phyloP scores from a whole-genome alignment of 495 filamentous ascomycete genomes.

The Xylaria curta region DNA sequence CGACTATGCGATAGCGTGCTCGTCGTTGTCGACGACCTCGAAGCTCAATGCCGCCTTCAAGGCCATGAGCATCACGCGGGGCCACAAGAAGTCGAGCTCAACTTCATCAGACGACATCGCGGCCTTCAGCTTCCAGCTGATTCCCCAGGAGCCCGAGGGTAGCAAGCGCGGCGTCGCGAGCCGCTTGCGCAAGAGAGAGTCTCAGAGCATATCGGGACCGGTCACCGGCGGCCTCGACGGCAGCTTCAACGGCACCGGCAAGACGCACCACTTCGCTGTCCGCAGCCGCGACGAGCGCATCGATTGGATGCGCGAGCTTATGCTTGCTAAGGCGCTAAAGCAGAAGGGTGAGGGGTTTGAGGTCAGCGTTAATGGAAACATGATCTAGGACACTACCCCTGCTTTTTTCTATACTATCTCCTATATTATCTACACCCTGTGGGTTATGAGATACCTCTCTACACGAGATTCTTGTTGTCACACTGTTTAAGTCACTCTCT shows the following conservation, averaged over 20 bases:
- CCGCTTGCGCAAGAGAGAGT: constrained; percentile 54
- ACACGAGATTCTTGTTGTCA: neutral
- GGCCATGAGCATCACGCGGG: constrained; percentile 71
- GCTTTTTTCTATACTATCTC: neutral
- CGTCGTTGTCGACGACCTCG: constrained; percentile 68
- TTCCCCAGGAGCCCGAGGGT: constrained; percentile 64
- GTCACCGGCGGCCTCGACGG: constrained; percentile 38
- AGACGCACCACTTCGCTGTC: constrained; percentile 95
- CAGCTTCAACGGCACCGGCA: constrained; percentile 65
- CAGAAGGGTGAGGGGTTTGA: constrained; percentile 82
- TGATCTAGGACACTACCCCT: constrained; percentile 58
- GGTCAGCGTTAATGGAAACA: constrained; percentile 81
- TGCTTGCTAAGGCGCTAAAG: constrained; percentile 90
- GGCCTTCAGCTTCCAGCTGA: constrained; percentile 89
- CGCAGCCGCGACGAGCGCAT: constrained; percentile 86
- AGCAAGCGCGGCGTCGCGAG: constrained; percentile 48
- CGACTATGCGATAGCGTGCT: constrained; percentile 93
- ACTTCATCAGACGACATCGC: constrained; percentile 55
- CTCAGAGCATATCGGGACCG: constrained; percentile 35
- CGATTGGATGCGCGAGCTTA: constrained; percentile 97
- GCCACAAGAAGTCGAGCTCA: constrained; percentile 48
- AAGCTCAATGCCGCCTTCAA: constrained; percentile 91
- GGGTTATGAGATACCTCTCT: neutral
- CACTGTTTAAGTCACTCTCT: constrained; percentile 7
- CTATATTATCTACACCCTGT: neutral